These are phyloP conservation scores for Trichoderma lentiforme DNA, from an alignment of 2,329 filamentous ascomycete genomes.

Conservation along the genomic window DNA sequence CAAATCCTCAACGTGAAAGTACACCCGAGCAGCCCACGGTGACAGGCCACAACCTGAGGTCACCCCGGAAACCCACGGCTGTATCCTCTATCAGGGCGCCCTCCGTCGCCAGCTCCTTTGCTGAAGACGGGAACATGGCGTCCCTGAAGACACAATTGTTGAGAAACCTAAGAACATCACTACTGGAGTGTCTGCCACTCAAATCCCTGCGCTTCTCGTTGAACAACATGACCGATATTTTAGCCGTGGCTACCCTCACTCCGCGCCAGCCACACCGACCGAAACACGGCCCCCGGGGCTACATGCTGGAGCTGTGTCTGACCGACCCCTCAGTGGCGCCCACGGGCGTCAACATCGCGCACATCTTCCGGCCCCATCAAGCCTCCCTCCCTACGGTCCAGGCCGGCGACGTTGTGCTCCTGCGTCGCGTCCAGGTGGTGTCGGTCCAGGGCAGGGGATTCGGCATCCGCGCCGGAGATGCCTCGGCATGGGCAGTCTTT, in stretches of 20 bases:
- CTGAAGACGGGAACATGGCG: slow-evolving; percentile 29
- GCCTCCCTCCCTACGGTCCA: slow-evolving; percentile 53
- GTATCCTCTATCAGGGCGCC: slow-evolving; percentile 26
- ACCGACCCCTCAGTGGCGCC: slow-evolving; percentile 55
- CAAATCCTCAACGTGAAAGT: not conserved
- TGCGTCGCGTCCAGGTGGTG: slow-evolving; percentile 54
- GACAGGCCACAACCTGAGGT: not conserved
- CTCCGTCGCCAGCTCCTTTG: slow-evolving; percentile 27
- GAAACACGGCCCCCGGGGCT: slow-evolving; percentile 57
- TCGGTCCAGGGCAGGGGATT: slow-evolving; percentile 54
- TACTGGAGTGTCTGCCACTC: slow-evolving; percentile 53
- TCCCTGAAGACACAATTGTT: slow-evolving; percentile 45
- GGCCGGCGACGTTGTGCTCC: slow-evolving; percentile 56
- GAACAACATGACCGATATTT: slow-evolving; percentile 49
- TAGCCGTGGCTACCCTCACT: slow-evolving; percentile 52
- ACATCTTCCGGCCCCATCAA: slow-evolving; percentile 58
- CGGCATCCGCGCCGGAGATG: slow-evolving; percentile 52
- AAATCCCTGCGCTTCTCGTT: slow-evolving; percentile 50
- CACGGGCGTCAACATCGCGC: slow-evolving; percentile 49
- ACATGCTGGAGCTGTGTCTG: slow-evolving; percentile 55
- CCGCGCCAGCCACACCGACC: slow-evolving; percentile 52
- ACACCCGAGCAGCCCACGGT: not conserved
- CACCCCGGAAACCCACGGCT: not conserved
- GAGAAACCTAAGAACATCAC: slow-evolving; percentile 44
- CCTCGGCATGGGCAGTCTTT: slow-evolving; percentile 61